These are phyloP conservation scores for Termitomyces sp. DNA, from an alignment of 768 basidiomycete genomes.

Conservation along the genomic window DNA sequence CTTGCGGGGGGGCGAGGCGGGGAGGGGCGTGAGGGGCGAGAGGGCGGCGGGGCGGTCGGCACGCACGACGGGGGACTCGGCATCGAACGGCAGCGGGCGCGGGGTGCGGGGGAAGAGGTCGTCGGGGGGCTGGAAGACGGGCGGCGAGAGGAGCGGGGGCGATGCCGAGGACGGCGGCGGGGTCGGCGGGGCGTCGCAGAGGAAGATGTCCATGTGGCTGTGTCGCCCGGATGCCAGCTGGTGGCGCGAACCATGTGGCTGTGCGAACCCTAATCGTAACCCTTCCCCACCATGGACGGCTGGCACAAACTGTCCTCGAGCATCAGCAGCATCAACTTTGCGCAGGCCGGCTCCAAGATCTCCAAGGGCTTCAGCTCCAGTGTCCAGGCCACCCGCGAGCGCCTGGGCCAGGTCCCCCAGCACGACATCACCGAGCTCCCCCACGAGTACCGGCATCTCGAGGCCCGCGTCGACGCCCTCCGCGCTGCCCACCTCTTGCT, in stretches of 20 bases:
- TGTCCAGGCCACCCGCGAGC: constrained; percentile 83
- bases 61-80: constrained; percentile 2
- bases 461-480: constrained; percentile 90
- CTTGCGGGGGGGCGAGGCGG: neutral
- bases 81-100: neutral
- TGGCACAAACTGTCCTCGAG: constrained; percentile 70
- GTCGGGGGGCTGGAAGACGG: neutral
- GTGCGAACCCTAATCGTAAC: too few species aligned
- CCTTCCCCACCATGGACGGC: constrained; percentile 47
- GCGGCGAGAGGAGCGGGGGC: neutral
- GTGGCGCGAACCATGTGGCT: too few species aligned
- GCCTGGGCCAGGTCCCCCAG: constrained; percentile 80
- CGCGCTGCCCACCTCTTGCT: constrained; percentile 68
- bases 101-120: neutral
- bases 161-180: neutral
- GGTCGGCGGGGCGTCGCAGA: neutral
- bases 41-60: neutral
- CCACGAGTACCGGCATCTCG: constrained; percentile 94
- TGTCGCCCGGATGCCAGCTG: too few species aligned
- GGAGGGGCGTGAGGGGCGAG: neutral
- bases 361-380: constrained; percentile 76
- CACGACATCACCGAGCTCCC: constrained; percentile 95
- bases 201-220: constrained; percentile 1
- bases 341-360: constrained; percentile 69
- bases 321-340: constrained; percentile 58